These are phyloP conservation scores for Picea engelmannii DNA, from an alignment of 83 land plant genomes.

Conservation along the genomic window DNA sequence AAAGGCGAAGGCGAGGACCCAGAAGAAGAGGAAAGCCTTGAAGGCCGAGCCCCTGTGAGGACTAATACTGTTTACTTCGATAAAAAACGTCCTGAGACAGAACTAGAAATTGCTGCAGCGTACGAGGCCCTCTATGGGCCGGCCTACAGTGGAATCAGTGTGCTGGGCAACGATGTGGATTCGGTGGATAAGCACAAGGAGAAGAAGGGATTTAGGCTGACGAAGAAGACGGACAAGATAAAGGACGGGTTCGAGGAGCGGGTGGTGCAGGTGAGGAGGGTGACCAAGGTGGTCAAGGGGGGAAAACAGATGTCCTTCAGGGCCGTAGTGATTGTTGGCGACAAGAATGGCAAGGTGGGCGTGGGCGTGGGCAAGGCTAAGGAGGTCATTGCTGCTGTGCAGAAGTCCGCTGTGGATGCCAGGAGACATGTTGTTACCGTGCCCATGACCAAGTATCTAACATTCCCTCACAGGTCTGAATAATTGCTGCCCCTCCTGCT, in stretches of 20 bases:
- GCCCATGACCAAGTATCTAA: slow-evolving; percentile 83
- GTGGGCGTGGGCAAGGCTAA: slow-evolving; percentile 87
- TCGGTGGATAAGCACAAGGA: slow-evolving; percentile 45
- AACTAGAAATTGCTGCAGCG: slow-evolving; percentile 66
- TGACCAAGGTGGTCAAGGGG: slow-evolving; percentile 97
- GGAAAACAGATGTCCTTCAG: slow-evolving; percentile 90
- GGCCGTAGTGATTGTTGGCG: slow-evolving; percentile 86
- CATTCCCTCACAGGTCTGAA: slow-evolving; percentile 90
- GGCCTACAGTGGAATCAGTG: slow-evolving; percentile 58
- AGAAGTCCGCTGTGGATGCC: slow-evolving; percentile 80
- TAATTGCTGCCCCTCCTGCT: not conserved
- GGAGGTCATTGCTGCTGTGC: slow-evolving; percentile 85
- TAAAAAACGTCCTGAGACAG: slow-evolving; percentile 50
- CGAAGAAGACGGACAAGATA: slow-evolving; percentile 45
- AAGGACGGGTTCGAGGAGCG: slow-evolving; percentile 80
- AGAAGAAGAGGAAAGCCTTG: not conserved
- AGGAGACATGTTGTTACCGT: slow-evolving; percentile 73
- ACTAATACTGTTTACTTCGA: slow-evolving; percentile 20
- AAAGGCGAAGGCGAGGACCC: not conserved
- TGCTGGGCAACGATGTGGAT: slow-evolving; percentile 51
- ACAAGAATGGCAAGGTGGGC: slow-evolving; percentile 91
- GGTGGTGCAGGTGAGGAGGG: slow-evolving; percentile 94
- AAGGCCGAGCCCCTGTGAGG: not conserved
- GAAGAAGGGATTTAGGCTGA: slow-evolving; percentile 32
- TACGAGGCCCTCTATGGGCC: slow-evolving; percentile 89